Conservation (phyloP, 2,329 filamentous ascomycete species). For the Aspergillus ochraceus region DNA sequence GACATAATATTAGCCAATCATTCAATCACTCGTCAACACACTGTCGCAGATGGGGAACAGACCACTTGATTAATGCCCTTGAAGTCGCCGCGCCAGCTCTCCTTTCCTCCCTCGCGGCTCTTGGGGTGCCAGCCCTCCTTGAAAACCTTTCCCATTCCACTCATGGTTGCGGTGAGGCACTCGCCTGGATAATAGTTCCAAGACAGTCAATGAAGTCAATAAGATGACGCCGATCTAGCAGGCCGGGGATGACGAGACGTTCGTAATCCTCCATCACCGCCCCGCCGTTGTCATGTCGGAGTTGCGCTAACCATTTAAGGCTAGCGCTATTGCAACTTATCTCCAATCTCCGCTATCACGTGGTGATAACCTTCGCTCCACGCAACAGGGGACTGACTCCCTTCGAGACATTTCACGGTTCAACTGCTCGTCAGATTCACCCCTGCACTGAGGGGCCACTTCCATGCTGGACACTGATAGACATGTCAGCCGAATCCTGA, state of each 20-base stretch:
- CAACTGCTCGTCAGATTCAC: too few species aligned
- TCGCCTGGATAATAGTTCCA: not conserved
- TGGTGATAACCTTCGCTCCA: not conserved
- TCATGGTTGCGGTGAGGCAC: conserved; percentile 36
- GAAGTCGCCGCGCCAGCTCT: conserved; percentile 57
- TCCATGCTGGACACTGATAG: too few species aligned
- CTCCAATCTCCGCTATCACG: conserved; percentile 10
- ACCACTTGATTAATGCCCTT: conserved; percentile 60
- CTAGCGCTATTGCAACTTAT: not conserved
- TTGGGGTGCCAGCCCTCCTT: conserved; percentile 59
- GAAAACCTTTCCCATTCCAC: conserved; percentile 47
- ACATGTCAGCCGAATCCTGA: too few species aligned
- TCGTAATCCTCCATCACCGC: not conserved
- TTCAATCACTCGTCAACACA: conserved; percentile 9
- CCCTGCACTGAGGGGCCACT: too few species aligned
- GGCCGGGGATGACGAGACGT: not conserved
- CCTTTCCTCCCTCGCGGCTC: conserved; percentile 52
- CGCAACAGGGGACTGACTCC: too few species aligned
- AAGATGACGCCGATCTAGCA: conserved; percentile 6
- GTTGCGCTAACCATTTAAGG: not conserved
- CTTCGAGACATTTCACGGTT: not conserved
- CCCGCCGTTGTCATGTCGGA: not conserved
- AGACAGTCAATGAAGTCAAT: not conserved
- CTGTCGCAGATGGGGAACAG: conserved; percentile 23
- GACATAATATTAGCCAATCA: conserved; percentile 16